Evolutionary conservation across 192 early-diverging fungal genomes (phyloP), one percentile per base, ranked within the genome.

Genomic region (Coemansia sp.): DNA sequence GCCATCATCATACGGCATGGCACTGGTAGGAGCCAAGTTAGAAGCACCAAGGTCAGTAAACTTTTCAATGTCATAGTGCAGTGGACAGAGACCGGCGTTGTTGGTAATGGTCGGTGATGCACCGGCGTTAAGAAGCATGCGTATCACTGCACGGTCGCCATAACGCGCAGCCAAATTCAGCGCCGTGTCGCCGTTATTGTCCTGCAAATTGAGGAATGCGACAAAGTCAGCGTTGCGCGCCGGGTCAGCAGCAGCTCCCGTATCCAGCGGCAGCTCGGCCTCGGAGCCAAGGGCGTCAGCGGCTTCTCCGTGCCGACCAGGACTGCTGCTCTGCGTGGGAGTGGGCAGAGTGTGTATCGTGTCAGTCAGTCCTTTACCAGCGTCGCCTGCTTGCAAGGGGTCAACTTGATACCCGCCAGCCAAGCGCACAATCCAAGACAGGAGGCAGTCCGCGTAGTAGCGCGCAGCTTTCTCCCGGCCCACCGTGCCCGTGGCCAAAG

Each of bases 391-490:
- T 12, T 34, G 53, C 33, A 21, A 34, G 35, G 29, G 41, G 26
- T 74, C 77, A 8, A 80, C 57, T 26, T 74, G 71, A 46, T 80
- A 80, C 18, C 77, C 77, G 54, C 72, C 77, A 21, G 77, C 77
- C 41, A 80, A 63, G 18, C 82, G 70, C 6, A 83, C 81, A 56
- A 87, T 73, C 72, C 77, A 85, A 17, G 87, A 85, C 12, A 98
- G 75, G 3, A 94, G 46, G 63, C 89, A 87, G 64, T 99, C 92
- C 69, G 93, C 86, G 68, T 99, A 99, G 58, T 99, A 97, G 34
- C 84, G 77, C 4, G 87, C 86, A 3, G 93, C 88, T 56, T 83
- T 76, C 1, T 86, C 82, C 21, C 91, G 85, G 8, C 88, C 89
- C 26, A 88, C 83, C 56, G 82, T 78, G 4, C 84, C 86, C 5